phyloP scores from a whole-genome alignment of 2,329 filamentous ascomycete genomes.

The Pyrenophora tritici-repentis region DNA sequence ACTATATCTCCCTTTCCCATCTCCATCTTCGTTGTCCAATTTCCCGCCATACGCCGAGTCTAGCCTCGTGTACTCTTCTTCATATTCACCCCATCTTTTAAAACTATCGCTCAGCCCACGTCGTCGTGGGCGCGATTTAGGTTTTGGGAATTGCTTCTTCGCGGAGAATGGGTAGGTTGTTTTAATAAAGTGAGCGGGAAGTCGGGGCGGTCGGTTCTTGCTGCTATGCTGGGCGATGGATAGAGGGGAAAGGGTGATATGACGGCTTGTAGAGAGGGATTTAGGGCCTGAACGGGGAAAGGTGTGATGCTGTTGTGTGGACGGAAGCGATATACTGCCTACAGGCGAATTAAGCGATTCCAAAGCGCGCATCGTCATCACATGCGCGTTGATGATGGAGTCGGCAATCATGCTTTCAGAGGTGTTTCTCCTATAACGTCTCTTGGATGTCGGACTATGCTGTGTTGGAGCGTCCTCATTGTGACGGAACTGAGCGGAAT shows the following conservation, averaged over 20 bases:
- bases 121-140: constrained; percentile 22
- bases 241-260: constrained; percentile 24
- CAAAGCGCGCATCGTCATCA: constrained; percentile 35
- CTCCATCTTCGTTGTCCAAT: constrained; percentile 2
- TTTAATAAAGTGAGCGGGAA: constrained; percentile 33
- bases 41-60: constrained; percentile 11
- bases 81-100: not conserved
- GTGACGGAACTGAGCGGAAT: not conserved
- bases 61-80: constrained; percentile 5
- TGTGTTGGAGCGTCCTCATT: not conserved
- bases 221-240: not conserved
- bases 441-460: constrained; percentile 2
- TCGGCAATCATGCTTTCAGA: constrained; percentile 33
- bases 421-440: constrained; percentile 27
- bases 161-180: constrained; percentile 35
- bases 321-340: constrained; percentile 9
- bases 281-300: constrained; percentile 1
- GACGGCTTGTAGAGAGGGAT: constrained; percentile 24
- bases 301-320: not conserved
- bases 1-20: constrained; percentile 7
- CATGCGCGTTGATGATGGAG: constrained; percentile 39
- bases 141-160: constrained; percentile 35
- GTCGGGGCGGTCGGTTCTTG: constrained; percentile 21
- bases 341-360: constrained; percentile 27
- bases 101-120: constrained; percentile 1